Evolutionary conservation across 441 rosid species (phyloP), one percentile per base, ranked within the genome.

Genomic region (Corymbia calophylla): DNA sequence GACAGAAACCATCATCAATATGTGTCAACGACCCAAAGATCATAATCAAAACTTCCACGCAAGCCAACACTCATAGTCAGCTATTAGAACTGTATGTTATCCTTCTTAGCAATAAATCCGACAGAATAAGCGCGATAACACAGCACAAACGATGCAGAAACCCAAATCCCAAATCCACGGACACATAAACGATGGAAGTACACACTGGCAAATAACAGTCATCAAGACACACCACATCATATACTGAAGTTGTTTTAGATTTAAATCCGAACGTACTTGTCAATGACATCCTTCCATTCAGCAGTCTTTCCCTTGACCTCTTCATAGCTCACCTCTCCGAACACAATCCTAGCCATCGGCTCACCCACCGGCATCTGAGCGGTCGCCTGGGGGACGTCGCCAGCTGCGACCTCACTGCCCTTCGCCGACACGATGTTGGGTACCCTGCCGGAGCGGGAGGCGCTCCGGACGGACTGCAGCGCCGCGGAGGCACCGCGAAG

Each of bases 241-340:
- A 87, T 21, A n/a, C 47, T 29, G 51, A 58, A 53, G 44, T 39
- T 39, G 21, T 39, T 80, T n/a, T 8, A 14, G 49, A 89, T 49
- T 47, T 13, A 31, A 44, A 53, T 8, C 47, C 39, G n/a, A 82
- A 53, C 87, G 27, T 89, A 96, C 99, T 89, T 87, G 51, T 96
- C 94, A 31, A 97, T 77, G 0, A 96, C 97, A 85, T 94, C 97
- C 87, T 94, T 96, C 87, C 96, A 92, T 70, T 96, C 97, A 66
- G 56, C 64, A 47, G 99, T 94, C 47, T 97, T 98, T 51, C 90
- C 95, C 88, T 94, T 93, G 5, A 98, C 95, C 92, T 96, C 98
- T 49, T 96, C 90, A 19, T 93, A 92, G 91, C 90, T 92, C 21
- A 92, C 93, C 14, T 93, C 94, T 44, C 94, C 94, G 39, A 96